Base-by-base conservation (phyloP, 1,284 basidiomycete genomes). In the Apiotrichum veenhuisii region DNA sequence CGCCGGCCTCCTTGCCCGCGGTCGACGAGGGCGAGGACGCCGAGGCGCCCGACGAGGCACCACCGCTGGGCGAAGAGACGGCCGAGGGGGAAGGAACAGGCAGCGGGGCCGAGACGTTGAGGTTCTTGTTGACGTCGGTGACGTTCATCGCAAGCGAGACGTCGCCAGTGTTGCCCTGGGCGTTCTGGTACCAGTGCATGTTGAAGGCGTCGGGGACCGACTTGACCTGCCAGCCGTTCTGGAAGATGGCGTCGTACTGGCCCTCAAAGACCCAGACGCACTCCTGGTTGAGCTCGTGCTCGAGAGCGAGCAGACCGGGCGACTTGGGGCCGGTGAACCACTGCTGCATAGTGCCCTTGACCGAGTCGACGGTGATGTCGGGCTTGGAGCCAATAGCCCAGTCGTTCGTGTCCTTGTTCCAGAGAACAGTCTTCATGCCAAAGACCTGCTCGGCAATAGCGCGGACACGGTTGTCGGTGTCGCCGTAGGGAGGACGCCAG, bases 401-500 rank as follows among this genome's bases (percentile, higher is more conserved):
- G 62, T 78, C 77, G 52, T 64, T 71, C 40, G 74, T 70, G 61
- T 78, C 69, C 17, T 68, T 54, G 65, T 74, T 74, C 77, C 77
- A 78, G 43, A 71, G 61, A 42, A 77, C 72, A 27, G 73, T 74
- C 46, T 68, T 64, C 49, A 78, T 64, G 27, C 76, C 76, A 55
- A 78, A 78, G 30, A 78, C 76, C 47, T 69, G 66, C 58, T 70
- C 71, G 36, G 80, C 75, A 62, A 82, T 82, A 47, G 76, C 78
- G 38, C 81, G 78, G 38, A 82, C 80, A 55, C 81, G 79, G 71
- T 81, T 80, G 64, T 80, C 79, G 51, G 70, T 67, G 64, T 81
- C 80, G 34, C 79, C 78, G 62, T 67, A 77, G 42, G 77, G 77
- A 36, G 77, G 77, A 55, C 73, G 67, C 77, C 73, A 79, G 67